Evolutionary conservation across 306 rosid species (phyloP), one percentile per base, ranked within the genome.

Genomic region (Glycine latifolia): DNA sequence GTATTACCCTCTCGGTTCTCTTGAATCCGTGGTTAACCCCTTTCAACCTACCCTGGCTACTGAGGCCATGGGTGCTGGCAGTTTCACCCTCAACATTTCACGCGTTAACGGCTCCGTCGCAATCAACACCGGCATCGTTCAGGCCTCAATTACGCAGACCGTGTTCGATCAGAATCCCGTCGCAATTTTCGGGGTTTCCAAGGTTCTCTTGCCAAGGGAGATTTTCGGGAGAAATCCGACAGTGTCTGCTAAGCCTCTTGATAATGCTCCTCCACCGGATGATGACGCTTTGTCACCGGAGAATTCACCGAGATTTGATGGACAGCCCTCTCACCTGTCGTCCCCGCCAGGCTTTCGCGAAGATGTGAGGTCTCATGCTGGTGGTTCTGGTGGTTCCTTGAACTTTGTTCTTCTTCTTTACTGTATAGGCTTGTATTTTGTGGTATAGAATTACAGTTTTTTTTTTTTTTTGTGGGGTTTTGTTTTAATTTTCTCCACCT

Each of bases 151-250:
- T 7, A 93, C 97, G 7, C 99, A 87, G 88, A 96, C 99, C 0
- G 98, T 96, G 12, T 90, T 91, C 16, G 99, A 92, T 83, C 97
- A 96, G 80, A 96, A 96, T 2, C 98, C 99, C 0, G 94, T 96
- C 0, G 94, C 97, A 0, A 96, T 96, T 83, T 96, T 96, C 14
- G 99, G 99, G 16, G 91, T 96, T 17, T 93, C 98, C 1, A 82
- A 82, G 81, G 99, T 96, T 33, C 76, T 96, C n/a, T 79, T 96
- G 77, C 98, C 99, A 0, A 85, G 85, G 78, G 99, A 93, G 87
- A 85, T 92, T 48, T 96, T 93, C 14, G 98, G 97, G 58, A 88
- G 82, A 73, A 85, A 73, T 54, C 92, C 96, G 0, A 56, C 71
- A 7, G 39, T 53, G 15, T 13, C 87, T 14, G 7, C 89, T n/a